Conservation (phyloP, 495 filamentous ascomycete genomes). For the Daldinia childiae region DNA sequence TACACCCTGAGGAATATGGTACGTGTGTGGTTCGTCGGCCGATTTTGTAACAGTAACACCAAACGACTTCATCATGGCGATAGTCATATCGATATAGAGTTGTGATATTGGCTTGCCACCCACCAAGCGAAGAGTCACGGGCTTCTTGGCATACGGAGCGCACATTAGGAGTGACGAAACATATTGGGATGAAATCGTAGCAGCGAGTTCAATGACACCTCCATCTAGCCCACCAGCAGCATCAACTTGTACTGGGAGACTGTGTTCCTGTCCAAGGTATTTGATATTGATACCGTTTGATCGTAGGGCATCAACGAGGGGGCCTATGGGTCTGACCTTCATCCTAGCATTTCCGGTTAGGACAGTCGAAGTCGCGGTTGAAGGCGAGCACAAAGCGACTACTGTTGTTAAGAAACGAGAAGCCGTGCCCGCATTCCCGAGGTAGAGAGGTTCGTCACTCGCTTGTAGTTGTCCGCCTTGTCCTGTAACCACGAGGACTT, state of each 20-base stretch:
- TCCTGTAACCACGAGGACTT: conserved; percentile 87
- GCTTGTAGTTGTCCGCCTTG: conserved; percentile 87
- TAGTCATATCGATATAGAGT: conserved; percentile 98
- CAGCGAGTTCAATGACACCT: conserved; percentile 88
- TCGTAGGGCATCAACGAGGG: conserved; percentile 90
- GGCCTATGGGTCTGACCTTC: conserved; percentile 93
- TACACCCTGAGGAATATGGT: conserved; percentile 86
- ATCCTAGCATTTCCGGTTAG: conserved; percentile 95
- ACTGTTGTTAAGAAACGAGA: conserved; percentile 95
- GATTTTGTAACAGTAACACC: conserved; percentile 76
- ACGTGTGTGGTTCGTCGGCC: conserved; percentile 79
- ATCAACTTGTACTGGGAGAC: conserved; percentile 83
- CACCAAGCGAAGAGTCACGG: conserved; percentile 87
- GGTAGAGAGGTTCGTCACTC: conserved; percentile 78
- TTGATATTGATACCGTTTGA: conserved; percentile 83
- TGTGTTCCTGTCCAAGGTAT: conserved; percentile 81
- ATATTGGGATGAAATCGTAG: conserved; percentile 96
- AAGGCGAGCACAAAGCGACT: conserved; percentile 79
- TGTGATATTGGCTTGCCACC: conserved; percentile 97
- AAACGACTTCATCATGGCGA: conserved; percentile 95
- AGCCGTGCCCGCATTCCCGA: conserved; percentile 96
- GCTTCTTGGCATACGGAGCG: conserved; percentile 93
- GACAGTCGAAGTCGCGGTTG: conserved; percentile 70
- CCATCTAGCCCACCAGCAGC: conserved; percentile 90
- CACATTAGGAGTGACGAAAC: conserved; percentile 97